These are phyloP conservation scores for Penicillium sp. DNA, from an alignment of 2,329 filamentous ascomycete species.

Conservation along the genomic window DNA sequence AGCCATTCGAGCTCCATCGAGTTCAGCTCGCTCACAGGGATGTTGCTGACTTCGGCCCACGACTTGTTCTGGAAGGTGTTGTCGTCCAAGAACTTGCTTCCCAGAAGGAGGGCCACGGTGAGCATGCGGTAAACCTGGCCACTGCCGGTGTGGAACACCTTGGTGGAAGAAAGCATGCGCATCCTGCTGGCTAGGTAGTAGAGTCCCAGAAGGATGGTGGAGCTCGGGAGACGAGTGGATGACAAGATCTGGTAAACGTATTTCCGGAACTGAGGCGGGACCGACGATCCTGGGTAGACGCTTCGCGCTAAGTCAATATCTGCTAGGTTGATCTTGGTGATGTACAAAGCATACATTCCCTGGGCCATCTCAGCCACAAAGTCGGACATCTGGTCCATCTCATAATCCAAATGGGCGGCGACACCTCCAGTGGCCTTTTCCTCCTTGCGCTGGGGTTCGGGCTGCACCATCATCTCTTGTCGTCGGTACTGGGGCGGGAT, in stretches of 20 bases:
- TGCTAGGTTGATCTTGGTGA: constrained; percentile 49
- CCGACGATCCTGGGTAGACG: constrained; percentile 53
- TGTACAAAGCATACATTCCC: constrained; percentile 56
- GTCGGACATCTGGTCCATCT: constrained; percentile 91
- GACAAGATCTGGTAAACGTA: constrained; percentile 86
- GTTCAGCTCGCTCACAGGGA: constrained; percentile 75
- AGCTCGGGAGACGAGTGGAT: constrained; percentile 79
- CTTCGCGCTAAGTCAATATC: constrained; percentile 57
- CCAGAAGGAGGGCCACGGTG: constrained; percentile 73
- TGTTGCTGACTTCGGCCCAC: constrained; percentile 90
- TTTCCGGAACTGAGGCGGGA: constrained; percentile 72
- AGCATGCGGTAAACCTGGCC: constrained; percentile 79
- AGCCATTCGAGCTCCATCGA: constrained; percentile 82
- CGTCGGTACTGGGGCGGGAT: constrained; percentile 37
- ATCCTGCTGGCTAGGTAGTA: constrained; percentile 80
- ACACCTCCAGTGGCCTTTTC: constrained; percentile 69
- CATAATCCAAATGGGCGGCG: constrained; percentile 88
- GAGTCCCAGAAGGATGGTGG: constrained; percentile 81
- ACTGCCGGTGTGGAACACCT: constrained; percentile 46
- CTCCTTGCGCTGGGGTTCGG: constrained; percentile 44
- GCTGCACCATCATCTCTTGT: constrained; percentile 32
- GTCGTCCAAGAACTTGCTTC: constrained; percentile 92
- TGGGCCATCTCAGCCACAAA: constrained; percentile 86
- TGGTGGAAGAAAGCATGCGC: constrained; percentile 59
- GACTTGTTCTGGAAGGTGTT: constrained; percentile 97